Percentiles rank a stretch among this genome's conserved stretches.
Evolutionary conservation across 2,329 filamentous ascomycete species (phyloP).

Genomic region (Graphilbum sp.): DNA sequence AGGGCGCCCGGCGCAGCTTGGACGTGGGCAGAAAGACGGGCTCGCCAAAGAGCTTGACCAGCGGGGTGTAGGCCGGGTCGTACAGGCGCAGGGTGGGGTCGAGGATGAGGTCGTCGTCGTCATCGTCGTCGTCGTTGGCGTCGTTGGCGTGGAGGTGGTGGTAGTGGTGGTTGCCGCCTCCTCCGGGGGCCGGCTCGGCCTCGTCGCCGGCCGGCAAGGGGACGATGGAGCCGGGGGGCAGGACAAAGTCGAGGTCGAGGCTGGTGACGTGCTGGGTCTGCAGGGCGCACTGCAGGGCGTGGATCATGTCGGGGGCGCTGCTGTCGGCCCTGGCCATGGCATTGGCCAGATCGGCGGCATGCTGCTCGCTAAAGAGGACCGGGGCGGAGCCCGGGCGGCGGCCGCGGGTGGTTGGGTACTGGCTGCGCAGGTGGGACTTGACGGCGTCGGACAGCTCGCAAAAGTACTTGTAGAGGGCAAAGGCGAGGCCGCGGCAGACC

Average conservation of each 20-base stretch:
- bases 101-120: conserved; percentile 49
- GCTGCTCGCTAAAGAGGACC: conserved; percentile 71
- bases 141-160: neutral
- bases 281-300: conserved; percentile 57
- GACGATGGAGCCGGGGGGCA: conserved; percentile 64
- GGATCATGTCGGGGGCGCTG: conserved; percentile 52
- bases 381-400: conserved; percentile 48
- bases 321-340: conserved; percentile 73
- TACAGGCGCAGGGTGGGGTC: conserved; percentile 54
- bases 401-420: conserved; percentile 34
- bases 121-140: conserved; percentile 9
- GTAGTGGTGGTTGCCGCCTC: too few relatives aligned
- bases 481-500: conserved; percentile 76
- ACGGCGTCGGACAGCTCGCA: conserved; percentile 64
- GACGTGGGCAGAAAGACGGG: conserved; percentile 77
- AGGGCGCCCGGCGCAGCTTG: conserved; percentile 69
- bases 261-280: conserved; percentile 71
- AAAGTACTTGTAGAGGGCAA: conserved; percentile 90
- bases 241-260: conserved; percentile 72
- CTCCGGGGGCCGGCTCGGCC: conserved; percentile 29
- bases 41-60: conserved; percentile 69
- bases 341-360: conserved; percentile 80
- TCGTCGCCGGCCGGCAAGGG: conserved; percentile 44
- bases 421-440: conserved; percentile 51
- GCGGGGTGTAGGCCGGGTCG: conserved; percentile 51